These are phyloP conservation scores for Gliomastix tumulicola DNA, from an alignment of 2,329 filamentous ascomycete species.

Conservation along the genomic window DNA sequence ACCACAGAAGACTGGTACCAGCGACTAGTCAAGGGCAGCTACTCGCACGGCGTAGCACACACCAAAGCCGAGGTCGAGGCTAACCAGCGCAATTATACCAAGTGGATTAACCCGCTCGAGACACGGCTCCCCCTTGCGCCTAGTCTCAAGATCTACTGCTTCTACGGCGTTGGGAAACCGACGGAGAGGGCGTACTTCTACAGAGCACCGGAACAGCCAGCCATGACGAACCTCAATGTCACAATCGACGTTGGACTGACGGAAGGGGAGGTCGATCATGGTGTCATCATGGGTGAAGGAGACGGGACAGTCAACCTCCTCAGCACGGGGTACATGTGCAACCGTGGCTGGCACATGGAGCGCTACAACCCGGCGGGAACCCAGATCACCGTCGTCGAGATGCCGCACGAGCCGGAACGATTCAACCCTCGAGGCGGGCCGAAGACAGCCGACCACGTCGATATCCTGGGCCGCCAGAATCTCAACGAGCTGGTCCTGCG, in stretches of 20 bases:
- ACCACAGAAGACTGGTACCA: slow-evolving; percentile 82
- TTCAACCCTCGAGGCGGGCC: slow-evolving; percentile 75
- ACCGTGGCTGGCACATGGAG: slow-evolving; percentile 87
- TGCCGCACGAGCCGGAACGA: slow-evolving; percentile 91
- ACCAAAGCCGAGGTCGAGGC: slow-evolving; percentile 72
- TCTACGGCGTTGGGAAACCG: slow-evolving; percentile 91
- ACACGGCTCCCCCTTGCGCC: slow-evolving; percentile 81
- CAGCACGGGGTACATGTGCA: slow-evolving; percentile 93
- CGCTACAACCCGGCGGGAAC: slow-evolving; percentile 84
- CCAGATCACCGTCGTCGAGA: slow-evolving; percentile 82
- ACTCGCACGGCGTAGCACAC: slow-evolving; percentile 83
- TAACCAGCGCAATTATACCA: slow-evolving; percentile 68
- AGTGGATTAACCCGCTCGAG: slow-evolving; percentile 95
- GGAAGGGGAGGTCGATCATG: slow-evolving; percentile 64
- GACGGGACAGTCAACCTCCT: slow-evolving; percentile 95
- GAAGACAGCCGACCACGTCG: slow-evolving; percentile 82
- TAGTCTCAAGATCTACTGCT: slow-evolving; percentile 90
- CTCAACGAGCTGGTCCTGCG: slow-evolving; percentile 86
- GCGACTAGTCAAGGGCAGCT: slow-evolving; percentile 63
- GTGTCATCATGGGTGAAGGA: slow-evolving; percentile 91
- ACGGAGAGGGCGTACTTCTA: slow-evolving; percentile 95
- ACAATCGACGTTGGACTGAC: slow-evolving; percentile 63
- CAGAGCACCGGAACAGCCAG: slow-evolving; percentile 57
- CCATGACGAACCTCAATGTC: slow-evolving; percentile 62
- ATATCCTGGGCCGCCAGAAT: slow-evolving; percentile 82